A percentile compares a stretch with the other conserved stretches of the same genome.
Conservation (phyloP, 495 filamentous ascomycete genomes). For the Aspergillus conjunctus region DNA sequence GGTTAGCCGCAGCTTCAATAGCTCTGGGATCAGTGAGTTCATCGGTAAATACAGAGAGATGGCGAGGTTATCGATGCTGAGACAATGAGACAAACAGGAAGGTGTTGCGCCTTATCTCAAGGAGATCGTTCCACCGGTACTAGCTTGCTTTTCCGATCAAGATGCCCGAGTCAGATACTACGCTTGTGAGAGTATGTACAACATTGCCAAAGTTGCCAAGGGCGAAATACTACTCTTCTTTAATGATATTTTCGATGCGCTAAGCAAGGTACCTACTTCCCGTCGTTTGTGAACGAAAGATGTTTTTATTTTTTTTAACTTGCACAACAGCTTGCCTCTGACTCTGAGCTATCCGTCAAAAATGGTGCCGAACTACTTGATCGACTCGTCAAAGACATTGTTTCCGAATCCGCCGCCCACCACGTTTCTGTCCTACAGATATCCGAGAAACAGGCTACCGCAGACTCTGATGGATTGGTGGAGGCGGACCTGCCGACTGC, state of each 20-base stretch:
- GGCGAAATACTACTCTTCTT: slow-evolving; percentile 96
- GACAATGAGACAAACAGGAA: slow-evolving; percentile 49
- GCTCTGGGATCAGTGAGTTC: slow-evolving; percentile 83
- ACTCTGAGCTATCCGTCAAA: slow-evolving; percentile 95
- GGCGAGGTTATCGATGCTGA: slow-evolving; percentile 27
- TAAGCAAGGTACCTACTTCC: slow-evolving; percentile 77
- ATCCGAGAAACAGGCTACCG: slow-evolving; percentile 38
- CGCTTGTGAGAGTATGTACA: slow-evolving; percentile 99
- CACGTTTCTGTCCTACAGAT: slow-evolving; percentile 86
- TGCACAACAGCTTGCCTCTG: slow-evolving; percentile 78
- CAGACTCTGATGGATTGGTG: slow-evolving; percentile 51
- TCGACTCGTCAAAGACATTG: slow-evolving; percentile 96
- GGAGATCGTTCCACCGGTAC: slow-evolving; percentile 91
- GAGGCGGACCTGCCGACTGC: slow-evolving; percentile 72
- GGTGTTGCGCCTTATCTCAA: slow-evolving; percentile 89
- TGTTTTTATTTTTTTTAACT: slow-evolving; percentile 5
- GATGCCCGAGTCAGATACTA: slow-evolving; percentile 98
- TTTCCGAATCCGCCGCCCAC: slow-evolving; percentile 92
- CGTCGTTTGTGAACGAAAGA: background rate
- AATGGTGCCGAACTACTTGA: slow-evolving; percentile 97
- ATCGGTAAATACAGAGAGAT: background rate
- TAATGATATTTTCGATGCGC: slow-evolving; percentile 95
- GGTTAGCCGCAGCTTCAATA: slow-evolving; percentile 93
- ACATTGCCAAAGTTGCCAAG: slow-evolving; percentile 98
- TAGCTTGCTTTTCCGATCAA: slow-evolving; percentile 98